These are phyloP conservation scores for Salix exigua DNA, from an alignment of 345 rosid genomes.

Conservation along the genomic window DNA sequence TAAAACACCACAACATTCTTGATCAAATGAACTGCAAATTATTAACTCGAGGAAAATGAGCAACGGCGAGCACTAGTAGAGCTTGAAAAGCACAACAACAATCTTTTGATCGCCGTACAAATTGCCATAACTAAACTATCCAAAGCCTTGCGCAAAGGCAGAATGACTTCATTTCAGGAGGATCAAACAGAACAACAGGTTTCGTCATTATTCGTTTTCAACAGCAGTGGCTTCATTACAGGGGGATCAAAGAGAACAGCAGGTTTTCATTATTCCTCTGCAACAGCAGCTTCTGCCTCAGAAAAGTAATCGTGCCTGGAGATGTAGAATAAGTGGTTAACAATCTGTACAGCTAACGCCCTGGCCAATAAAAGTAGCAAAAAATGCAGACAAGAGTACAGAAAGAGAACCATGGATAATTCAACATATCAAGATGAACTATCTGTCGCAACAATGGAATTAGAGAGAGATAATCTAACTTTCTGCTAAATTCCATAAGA, in stretches of 20 bases:
- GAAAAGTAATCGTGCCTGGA: slow-evolving; percentile 66
- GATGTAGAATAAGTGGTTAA: background rate
- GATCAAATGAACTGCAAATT: background rate
- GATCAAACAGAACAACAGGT: slow-evolving; percentile 3
- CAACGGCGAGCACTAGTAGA: no score
- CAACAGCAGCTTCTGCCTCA: slow-evolving; percentile 40
- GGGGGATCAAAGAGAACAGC: background rate
- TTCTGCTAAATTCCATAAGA: background rate
- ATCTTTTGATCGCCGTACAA: slow-evolving; percentile 7
- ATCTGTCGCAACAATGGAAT: no score
- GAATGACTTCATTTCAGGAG: background rate
- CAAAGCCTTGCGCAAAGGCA: background rate
- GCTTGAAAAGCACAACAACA: slow-evolving; percentile 13
- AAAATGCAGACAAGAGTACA: background rate
- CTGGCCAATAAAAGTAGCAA: no score
- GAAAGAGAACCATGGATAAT: background rate
- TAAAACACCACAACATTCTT: slow-evolving; percentile 10
- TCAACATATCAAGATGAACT: background rate
- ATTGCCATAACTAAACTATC: background rate
- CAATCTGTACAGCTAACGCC: background rate
- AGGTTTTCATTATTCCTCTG: slow-evolving; percentile 44
- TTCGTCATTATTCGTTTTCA: slow-evolving; percentile 48
- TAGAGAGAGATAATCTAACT: background rate
- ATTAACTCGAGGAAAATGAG: no score
- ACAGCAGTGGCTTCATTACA: slow-evolving; percentile 17